Percentiles rank a stretch among this genome's conserved stretches.
phyloP scores from a whole-genome alignment of 352 stramenopile genomes.

The Phytophthora sp. region DNA sequence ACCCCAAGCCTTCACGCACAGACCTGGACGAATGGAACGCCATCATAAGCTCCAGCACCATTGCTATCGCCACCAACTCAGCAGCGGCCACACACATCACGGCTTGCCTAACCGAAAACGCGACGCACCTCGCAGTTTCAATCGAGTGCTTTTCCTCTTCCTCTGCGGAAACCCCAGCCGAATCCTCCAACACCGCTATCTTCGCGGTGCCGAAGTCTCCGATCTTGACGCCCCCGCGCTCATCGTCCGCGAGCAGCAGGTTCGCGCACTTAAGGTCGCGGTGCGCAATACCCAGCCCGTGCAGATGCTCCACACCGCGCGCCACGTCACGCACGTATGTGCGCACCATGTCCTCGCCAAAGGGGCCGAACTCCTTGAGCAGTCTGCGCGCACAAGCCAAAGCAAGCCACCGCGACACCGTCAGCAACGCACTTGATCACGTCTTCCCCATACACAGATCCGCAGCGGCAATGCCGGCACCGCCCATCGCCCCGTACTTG shows the following conservation, averaged over 20 bases:
- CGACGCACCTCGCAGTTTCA: constrained; percentile 31
- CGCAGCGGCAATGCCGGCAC: too few species aligned
- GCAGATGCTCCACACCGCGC: constrained; percentile 72
- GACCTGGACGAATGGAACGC: constrained; percentile 38
- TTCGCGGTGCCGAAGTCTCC: constrained; percentile 89
- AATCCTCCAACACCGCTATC: constrained; percentile 2
- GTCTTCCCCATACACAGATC: too few species aligned
- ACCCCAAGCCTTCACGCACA: constrained; percentile 81
- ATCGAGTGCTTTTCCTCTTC: constrained; percentile 9
- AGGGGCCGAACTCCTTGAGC: constrained; percentile 79
- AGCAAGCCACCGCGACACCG: background rate
- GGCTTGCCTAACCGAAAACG: too few species aligned
- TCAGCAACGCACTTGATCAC: background rate
- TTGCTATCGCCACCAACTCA: background rate
- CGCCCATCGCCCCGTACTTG: constrained; percentile 44
- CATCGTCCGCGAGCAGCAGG: constrained; percentile 64
- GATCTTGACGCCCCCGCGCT: constrained; percentile 77
- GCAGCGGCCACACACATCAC: too few species aligned
- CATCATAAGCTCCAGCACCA: background rate
- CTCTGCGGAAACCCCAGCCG: background rate
- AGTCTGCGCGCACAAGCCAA: constrained; percentile 41
- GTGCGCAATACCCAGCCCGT: constrained; percentile 74
- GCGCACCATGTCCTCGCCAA: constrained; percentile 69
- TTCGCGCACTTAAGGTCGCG: constrained; percentile 91
- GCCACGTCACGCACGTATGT: constrained; percentile 68